These are phyloP conservation scores for Melanomma pulvis-pyrius DNA, from an alignment of 495 filamentous ascomycete species.

Conservation along the genomic window DNA sequence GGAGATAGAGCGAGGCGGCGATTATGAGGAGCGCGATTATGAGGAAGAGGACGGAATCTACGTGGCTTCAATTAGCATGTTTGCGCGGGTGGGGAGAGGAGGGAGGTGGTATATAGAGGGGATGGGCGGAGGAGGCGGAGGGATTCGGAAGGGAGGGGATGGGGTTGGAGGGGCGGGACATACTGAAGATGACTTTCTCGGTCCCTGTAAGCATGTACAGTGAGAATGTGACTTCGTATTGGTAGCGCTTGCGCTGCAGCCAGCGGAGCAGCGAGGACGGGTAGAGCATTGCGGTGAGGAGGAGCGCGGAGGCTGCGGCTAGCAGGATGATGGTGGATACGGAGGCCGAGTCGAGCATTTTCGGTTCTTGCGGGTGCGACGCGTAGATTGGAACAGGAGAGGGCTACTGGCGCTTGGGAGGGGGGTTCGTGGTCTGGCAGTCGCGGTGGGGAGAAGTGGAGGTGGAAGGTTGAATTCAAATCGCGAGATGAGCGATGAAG, in stretches of 20 bases:
- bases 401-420: background rate
- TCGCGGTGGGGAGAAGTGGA: background rate
- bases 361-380: background rate
- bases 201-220: constrained; percentile 85
- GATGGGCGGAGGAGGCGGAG: background rate
- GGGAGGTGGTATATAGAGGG: background rate
- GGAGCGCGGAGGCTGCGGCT: constrained; percentile 33
- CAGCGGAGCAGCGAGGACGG: constrained; percentile 58
- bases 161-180: constrained; percentile 44
- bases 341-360: constrained; percentile 33
- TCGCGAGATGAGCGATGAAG: background rate
- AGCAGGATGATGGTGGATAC: constrained; percentile 35
- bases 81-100: background rate
- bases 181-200: constrained; percentile 86
- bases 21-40: constrained; percentile 81
- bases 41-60: constrained; percentile 90
- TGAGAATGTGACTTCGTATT: constrained; percentile 83
- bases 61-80: constrained; percentile 1
- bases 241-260: constrained; percentile 78
- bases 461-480: background rate
- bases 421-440: background rate
- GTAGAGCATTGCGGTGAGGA: constrained; percentile 46
- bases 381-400: background rate
- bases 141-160: constrained; percentile 4
- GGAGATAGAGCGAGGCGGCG: constrained; percentile 86